Percentiles rank a stretch among this genome's conserved stretches.
These are phyloP conservation scores for Parachaetomium inaequale DNA, from an alignment of 495 filamentous ascomycete genomes.

Conservation along the genomic window DNA sequence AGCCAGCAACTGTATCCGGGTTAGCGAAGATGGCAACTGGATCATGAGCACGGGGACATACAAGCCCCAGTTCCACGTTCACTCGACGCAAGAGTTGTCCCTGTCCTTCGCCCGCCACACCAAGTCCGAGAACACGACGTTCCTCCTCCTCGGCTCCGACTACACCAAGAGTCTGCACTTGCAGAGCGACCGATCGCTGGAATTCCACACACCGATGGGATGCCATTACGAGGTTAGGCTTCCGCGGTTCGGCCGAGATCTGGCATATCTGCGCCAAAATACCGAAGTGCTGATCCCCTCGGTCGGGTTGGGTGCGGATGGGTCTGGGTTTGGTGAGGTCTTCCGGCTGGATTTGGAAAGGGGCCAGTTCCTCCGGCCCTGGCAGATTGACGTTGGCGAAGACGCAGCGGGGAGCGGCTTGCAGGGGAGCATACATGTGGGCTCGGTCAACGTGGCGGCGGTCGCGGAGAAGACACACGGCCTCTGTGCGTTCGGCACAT, in stretches of 20 bases:
- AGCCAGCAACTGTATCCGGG: constrained; percentile 85
- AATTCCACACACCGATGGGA: constrained; percentile 90
- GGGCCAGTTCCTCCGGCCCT: constrained; percentile 82
- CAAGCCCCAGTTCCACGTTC: constrained; percentile 96
- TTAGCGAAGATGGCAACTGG: constrained; percentile 96
- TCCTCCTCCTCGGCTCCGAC: constrained; percentile 85
- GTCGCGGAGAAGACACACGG: constrained; percentile 90
- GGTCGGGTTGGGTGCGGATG: constrained; percentile 80
- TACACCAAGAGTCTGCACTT: constrained; percentile 94
- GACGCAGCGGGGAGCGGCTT: constrained; percentile 69
- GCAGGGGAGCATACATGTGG: constrained; percentile 77
- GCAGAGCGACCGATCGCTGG: constrained; percentile 83
- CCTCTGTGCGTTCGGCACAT: constrained; percentile 91
- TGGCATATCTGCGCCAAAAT: constrained; percentile 78
- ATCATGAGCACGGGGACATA: constrained; percentile 93
- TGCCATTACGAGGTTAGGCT: constrained; percentile 84
- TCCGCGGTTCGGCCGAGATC: constrained; percentile 86
- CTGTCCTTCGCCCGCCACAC: constrained; percentile 93
- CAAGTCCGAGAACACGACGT: constrained; percentile 87
- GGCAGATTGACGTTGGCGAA: constrained; percentile 75
- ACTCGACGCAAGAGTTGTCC: constrained; percentile 88
- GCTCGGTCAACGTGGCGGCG: constrained; percentile 82
- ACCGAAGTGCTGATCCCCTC: constrained; percentile 85
- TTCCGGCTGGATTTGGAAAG: constrained; percentile 80
- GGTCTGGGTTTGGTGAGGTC: constrained; percentile 71